These are phyloP conservation scores for Berberis vulgaris DNA, from an alignment of 164 flowering plant genomes.

Conservation along the genomic window DNA sequence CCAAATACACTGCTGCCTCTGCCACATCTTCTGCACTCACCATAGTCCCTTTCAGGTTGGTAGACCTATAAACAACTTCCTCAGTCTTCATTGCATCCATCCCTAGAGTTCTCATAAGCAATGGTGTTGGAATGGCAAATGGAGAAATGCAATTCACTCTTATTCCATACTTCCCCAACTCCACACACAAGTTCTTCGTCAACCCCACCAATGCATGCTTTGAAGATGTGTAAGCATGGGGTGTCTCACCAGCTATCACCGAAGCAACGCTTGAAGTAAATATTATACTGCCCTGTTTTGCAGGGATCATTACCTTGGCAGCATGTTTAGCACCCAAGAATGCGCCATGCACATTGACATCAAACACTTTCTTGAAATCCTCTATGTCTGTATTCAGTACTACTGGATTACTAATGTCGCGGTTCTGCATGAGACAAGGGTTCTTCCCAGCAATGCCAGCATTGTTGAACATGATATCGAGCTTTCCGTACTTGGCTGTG, in stretches of 20 bases:
- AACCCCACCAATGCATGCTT: constrained; percentile 20
- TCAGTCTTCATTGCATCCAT: neutral
- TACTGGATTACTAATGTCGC: neutral
- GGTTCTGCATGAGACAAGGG: constrained; percentile 1
- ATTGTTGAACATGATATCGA: constrained; percentile 48
- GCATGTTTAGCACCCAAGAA: constrained; percentile 24
- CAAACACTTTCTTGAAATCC: constrained; percentile 18
- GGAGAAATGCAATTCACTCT: constrained; percentile 22
- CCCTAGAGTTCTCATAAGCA: neutral
- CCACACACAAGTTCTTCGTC: constrained; percentile 16
- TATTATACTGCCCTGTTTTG: constrained; percentile 9
- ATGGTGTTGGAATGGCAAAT: neutral
- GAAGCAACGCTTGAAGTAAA: constrained; percentile 8
- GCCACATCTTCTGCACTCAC: constrained; percentile 21
- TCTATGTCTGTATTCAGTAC: neutral
- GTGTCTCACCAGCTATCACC: neutral
- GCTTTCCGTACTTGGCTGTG: constrained; percentile 31
- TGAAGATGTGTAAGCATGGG: constrained; percentile 10
- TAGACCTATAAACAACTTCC: neutral
- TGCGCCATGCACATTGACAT: constrained; percentile 21
- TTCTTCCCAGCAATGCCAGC: constrained; percentile 31
- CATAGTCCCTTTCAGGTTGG: constrained; percentile 18
- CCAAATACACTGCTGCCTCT: constrained; percentile 25
- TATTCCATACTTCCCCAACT: constrained; percentile 19
- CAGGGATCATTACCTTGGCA: constrained; percentile 13